These are phyloP conservation scores for Plantago major DNA, from an alignment of 257 asterid genomes.

Conservation along the genomic window DNA sequence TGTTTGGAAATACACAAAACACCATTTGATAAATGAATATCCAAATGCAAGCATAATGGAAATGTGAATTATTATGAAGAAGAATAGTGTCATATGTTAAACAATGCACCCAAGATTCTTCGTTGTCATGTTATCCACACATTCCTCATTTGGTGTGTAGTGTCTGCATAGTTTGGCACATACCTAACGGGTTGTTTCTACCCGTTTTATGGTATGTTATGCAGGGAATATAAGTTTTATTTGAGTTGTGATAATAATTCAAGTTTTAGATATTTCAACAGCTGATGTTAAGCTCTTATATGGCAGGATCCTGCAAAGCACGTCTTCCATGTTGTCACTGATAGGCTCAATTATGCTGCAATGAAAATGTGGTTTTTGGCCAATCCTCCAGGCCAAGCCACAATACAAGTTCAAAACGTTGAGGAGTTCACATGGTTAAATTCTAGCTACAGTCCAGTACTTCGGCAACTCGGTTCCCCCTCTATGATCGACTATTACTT, in stretches of 20 bases:
- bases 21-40: not conserved
- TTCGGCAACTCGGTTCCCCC: slow-evolving; percentile 68
- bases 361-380: slow-evolving; percentile 97
- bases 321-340: slow-evolving; percentile 88
- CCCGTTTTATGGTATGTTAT: not conserved
- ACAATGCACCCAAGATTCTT: not conserved
- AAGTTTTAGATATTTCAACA: not conserved
- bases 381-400: slow-evolving; percentile 67
- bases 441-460: slow-evolving; percentile 93
- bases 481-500: slow-evolving; percentile 89
- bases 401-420: slow-evolving; percentile 70
- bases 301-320: slow-evolving; percentile 69
- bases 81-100: not conserved
- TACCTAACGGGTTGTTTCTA: too few species aligned
- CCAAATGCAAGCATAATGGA: not conserved
- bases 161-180: too few species aligned
- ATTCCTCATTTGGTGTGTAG: too few species aligned
- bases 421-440: slow-evolving; percentile 92
- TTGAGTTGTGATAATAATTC: not conserved
- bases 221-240: not conserved
- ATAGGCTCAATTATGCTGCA: slow-evolving; percentile 84
- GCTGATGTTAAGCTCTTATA: slow-evolving; percentile 12
- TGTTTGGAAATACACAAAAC: not conserved
- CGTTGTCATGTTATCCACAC: too few species aligned
- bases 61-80: not conserved